A percentile compares a stretch with the other conserved stretches of the same genome.
phyloP scores from a whole-genome alignment of 208 protist species.

The Trypanosoma mega region DNA sequence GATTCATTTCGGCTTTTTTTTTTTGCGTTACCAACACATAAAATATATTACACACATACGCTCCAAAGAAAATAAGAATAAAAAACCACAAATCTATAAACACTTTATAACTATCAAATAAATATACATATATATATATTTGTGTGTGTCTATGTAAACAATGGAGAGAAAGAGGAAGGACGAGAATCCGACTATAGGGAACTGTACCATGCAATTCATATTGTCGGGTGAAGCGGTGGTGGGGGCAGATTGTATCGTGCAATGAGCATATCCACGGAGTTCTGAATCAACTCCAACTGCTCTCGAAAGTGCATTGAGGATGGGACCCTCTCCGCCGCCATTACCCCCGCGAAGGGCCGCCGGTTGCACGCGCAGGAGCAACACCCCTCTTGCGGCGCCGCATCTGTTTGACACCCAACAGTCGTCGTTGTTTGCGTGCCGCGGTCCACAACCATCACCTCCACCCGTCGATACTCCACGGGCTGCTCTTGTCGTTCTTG shows the following conservation, averaged over 20 bases:
- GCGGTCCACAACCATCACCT: constrained; percentile 82
- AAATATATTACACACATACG: constrained; percentile 6
- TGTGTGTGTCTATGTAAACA: constrained; percentile 1
- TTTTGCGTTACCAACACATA: too few species aligned
- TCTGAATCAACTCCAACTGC: constrained; percentile 76
- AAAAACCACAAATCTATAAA: not conserved
- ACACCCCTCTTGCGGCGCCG: constrained; percentile 14
- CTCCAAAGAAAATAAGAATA: not conserved
- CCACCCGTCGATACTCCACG: constrained; percentile 38
- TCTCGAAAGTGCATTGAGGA: constrained; percentile 35
- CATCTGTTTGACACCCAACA: constrained; percentile 73
- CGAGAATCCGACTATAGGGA: not conserved
- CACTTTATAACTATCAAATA: constrained; percentile 2
- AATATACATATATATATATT: constrained; percentile 10
- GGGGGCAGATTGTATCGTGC: constrained; percentile 81
- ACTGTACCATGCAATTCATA: not conserved
- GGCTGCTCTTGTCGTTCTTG: not conserved
- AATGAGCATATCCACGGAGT: constrained; percentile 85
- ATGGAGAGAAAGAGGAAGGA: constrained; percentile 5
- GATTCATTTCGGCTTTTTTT: too few species aligned
- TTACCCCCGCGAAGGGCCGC: not conserved
- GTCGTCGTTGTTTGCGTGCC: constrained; percentile 81
- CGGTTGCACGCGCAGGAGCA: not conserved
- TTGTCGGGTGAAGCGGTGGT: constrained; percentile 29
- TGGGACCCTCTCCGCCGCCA: constrained; percentile 29